Evolutionary conservation across 805 yeast species (phyloP).

Genomic region (Babjeviella inositovora): DNA sequence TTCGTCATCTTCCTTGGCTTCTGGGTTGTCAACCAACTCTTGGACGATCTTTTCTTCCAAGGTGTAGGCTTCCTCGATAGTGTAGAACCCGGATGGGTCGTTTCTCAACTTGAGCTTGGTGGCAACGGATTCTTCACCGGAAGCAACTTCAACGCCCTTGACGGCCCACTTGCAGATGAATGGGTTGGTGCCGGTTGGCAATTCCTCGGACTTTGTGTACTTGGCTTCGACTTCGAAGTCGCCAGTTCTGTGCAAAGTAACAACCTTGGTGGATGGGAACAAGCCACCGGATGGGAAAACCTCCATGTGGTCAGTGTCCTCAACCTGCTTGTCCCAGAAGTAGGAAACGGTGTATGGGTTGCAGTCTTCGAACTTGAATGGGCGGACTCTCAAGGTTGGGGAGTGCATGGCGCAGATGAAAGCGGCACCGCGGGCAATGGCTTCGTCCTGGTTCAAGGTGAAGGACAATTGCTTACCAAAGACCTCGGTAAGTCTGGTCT

Average conservation of each 20-base stretch:
- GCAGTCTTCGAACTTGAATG: constrained; percentile 93
- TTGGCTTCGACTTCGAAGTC: constrained; percentile 80
- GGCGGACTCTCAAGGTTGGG: constrained; percentile 96
- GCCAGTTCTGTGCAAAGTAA: constrained; percentile 81
- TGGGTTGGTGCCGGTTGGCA: constrained; percentile 55
- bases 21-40: constrained; percentile 65
- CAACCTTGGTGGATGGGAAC: constrained; percentile 91
- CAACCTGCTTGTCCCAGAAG: constrained; percentile 88
- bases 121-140: constrained; percentile 64
- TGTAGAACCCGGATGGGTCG: constrained; percentile 92
- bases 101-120: constrained; percentile 91
- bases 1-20: constrained; percentile 41
- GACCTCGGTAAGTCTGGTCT: constrained; percentile 62
- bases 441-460: constrained; percentile 98
- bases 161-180: constrained; percentile 74
- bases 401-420: constrained; percentile 98
- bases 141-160: constrained; percentile 68
- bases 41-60: constrained; percentile 82
- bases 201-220: constrained; percentile 59
- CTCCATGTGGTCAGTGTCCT: constrained; percentile 83
- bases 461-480: constrained; percentile 79
- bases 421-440: constrained; percentile 98
- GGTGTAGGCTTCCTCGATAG: constrained; percentile 87
- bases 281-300: constrained; percentile 91
- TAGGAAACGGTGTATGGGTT: constrained; percentile 88